phyloP scores from a whole-genome alignment of 257 asterid genomes.

The Solanum medicagineum region DNA sequence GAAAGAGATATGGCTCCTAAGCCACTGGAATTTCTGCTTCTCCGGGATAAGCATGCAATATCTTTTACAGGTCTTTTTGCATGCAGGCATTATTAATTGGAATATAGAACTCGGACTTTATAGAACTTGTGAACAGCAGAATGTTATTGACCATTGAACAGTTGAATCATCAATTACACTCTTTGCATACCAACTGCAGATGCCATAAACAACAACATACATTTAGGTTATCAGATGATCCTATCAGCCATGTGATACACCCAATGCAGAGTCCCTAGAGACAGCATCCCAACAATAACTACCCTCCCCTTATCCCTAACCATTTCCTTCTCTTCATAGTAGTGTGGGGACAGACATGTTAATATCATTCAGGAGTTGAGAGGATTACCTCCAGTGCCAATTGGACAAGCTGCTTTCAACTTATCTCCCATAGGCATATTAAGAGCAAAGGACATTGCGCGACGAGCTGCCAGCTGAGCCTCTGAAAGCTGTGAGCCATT shows the following conservation, averaged over 20 bases:
- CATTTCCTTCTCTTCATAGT: background rate
- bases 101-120: background rate
- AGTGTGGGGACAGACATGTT: background rate
- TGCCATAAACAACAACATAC: background rate
- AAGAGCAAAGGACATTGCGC: conserved; percentile 51
- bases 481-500: conserved; percentile 48
- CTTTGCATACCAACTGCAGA: background rate
- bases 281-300: background rate
- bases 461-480: conserved; percentile 56
- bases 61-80: background rate
- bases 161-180: background rate
- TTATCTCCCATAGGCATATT: conserved; percentile 42
- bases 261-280: background rate
- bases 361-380: background rate
- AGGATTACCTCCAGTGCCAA: conserved; percentile 23
- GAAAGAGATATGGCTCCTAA: background rate
- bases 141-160: background rate
- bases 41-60: background rate
- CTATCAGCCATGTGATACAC: background rate
- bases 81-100: background rate
- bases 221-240: background rate
- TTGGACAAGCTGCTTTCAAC: conserved; percentile 28
- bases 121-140: background rate
- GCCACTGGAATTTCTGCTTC: background rate
- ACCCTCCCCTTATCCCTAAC: background rate